Evolutionary conservation across 1,139 yeast genomes (phyloP), one percentile per base, ranked within the genome.

Genomic region (Taiozyma sp.): DNA sequence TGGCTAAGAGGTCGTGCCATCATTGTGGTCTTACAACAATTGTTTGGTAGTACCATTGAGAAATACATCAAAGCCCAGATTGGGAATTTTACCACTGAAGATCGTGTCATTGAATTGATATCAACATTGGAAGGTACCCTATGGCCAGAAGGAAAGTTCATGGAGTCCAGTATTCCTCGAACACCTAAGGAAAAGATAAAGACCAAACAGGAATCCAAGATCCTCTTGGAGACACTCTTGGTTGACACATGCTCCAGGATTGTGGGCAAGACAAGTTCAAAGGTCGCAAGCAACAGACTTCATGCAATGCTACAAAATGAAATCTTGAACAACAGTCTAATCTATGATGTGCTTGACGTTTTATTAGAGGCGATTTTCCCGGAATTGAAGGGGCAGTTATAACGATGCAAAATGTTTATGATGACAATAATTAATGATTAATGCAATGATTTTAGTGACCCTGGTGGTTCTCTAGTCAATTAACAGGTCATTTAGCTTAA

Each of bases 1-100:
- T 90, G 97, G 96, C 69, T 91, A 1, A 72, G 96, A 50, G 97
- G 97, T 0, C 74, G 92, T 47, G 97, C 97, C 0, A 74, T 90
- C 5, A 77, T 91, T 42, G 83, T 90, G 4, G 81, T 92, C 4
- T 72, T 91, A 44, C 97, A 91, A 66, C 97, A 90, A 66, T 67
- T 92, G 1, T 76, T 92, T 49, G 97, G 97, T 0, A 89, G 96
- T 3, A 87, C 97, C 0, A 84, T 91, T 51, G 97, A 92, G 63
- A 83, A 81, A 62, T 84, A 84, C 55, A 77, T 85, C 9, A 70
- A 82, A 43, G 78, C 75, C n/a, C 69, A 70, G 58, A 75, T 75
- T 66, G 75, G 60, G 60, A 72, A 64, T 54, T 65, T 65, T 52
- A 76, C 76, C 43, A 72, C 78, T 8, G 84, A 81, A 49, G 79